These are phyloP conservation scores for Pyricularia sp. DNA, from an alignment of 2,329 filamentous ascomycete species.

Conservation along the genomic window DNA sequence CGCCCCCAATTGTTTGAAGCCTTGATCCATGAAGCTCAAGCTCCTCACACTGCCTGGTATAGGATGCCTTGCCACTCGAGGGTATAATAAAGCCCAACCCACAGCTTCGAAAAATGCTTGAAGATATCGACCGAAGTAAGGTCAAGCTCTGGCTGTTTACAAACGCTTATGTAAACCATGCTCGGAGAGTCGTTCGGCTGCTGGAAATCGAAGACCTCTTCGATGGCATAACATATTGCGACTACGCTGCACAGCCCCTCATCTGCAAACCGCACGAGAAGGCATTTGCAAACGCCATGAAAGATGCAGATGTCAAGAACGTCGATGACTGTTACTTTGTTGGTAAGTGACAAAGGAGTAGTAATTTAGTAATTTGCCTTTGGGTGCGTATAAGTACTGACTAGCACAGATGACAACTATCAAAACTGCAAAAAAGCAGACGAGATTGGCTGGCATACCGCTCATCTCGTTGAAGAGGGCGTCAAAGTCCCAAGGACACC, in stretches of 20 bases:
- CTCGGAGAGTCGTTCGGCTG: conserved; percentile 64
- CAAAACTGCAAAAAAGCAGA: conserved; percentile 68
- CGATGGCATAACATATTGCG: conserved; percentile 89
- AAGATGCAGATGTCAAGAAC: conserved; percentile 58
- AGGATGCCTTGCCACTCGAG: conserved; percentile 77
- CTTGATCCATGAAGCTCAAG: no score
- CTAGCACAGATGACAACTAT: conserved; percentile 62
- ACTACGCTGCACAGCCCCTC: conserved; percentile 62
- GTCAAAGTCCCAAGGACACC: conserved; percentile 48
- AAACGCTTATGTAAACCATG: conserved; percentile 89
- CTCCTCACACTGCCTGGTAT: not conserved
- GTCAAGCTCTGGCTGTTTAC: conserved; percentile 91
- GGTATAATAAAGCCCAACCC: conserved; percentile 68
- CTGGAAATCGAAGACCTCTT: conserved; percentile 79
- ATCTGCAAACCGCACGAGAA: conserved; percentile 75
- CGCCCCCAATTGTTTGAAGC: not conserved
- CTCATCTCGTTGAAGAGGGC: conserved; percentile 71
- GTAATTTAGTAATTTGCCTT: not conserved
- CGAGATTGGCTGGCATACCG: conserved; percentile 72
- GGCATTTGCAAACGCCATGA: conserved; percentile 85
- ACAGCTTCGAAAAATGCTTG: conserved; percentile 59
- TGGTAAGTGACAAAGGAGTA: conserved; percentile 41
- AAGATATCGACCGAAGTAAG: conserved; percentile 71
- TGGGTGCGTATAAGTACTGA: not conserved
- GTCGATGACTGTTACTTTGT: conserved; percentile 79